Evolutionary conservation across 495 filamentous ascomycete species (phyloP).

Genomic region (Hypoxylon lenormandii): DNA sequence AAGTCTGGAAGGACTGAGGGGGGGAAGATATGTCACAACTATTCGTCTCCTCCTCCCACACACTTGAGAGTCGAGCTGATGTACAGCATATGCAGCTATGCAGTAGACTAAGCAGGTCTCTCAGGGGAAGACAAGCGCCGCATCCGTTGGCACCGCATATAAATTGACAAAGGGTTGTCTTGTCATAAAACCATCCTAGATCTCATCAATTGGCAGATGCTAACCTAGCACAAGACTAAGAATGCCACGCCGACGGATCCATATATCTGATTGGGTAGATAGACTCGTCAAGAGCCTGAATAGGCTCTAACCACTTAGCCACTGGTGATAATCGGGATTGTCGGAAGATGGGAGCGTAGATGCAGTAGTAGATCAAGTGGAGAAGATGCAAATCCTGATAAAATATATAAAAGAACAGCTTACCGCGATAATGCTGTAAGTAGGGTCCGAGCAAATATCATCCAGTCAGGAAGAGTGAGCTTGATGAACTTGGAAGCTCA

Average conservation of each 20-base stretch:
- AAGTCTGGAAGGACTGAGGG: slow-evolving; percentile 9
- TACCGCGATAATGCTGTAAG: slow-evolving; percentile 29
- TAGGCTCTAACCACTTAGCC: slow-evolving; percentile 29
- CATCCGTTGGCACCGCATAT: slow-evolving; percentile 22
- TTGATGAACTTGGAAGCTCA: neutral
- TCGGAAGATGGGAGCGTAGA: slow-evolving; percentile 17
- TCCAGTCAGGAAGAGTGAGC: slow-evolving; percentile 1
- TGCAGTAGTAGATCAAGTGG: slow-evolving; percentile 9
- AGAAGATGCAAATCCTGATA: slow-evolving; percentile 11
- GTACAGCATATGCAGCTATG: slow-evolving; percentile 11
- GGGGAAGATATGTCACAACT: neutral
- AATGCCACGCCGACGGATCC: slow-evolving; percentile 30
- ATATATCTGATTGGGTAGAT: slow-evolving; percentile 33
- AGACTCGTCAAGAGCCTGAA: slow-evolving; percentile 10
- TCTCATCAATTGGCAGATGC: slow-evolving; percentile 23
- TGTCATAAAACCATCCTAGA: slow-evolving; percentile 10
- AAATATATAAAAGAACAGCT: slow-evolving; percentile 1
- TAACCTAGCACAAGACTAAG: slow-evolving; percentile 24
- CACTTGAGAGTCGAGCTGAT: slow-evolving; percentile 1
- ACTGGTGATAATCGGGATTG: slow-evolving; percentile 24
- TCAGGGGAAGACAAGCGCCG: slow-evolving; percentile 26
- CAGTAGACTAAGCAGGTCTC: slow-evolving; percentile 12
- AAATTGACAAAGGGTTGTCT: slow-evolving; percentile 19
- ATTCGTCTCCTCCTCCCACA: slow-evolving; percentile 1
- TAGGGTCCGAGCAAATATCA: slow-evolving; percentile 19